These are phyloP conservation scores for Jaapia argillacea DNA, from an alignment of 768 basidiomycete species.

Conservation along the genomic window DNA sequence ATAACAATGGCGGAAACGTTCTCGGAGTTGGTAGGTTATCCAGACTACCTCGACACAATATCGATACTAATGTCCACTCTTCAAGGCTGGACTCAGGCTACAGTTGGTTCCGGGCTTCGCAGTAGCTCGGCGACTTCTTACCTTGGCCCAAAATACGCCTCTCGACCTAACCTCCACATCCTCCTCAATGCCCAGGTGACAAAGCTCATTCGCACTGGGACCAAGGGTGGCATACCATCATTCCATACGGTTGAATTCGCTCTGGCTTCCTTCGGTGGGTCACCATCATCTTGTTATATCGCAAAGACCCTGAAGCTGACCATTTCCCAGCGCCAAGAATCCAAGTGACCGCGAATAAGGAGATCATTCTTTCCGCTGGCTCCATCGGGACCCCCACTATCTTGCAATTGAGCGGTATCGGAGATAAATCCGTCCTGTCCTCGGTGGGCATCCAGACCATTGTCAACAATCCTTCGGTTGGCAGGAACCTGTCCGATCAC, in stretches of 20 bases:
- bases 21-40: constrained; percentile 27
- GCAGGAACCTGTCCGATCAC: constrained; percentile 28
- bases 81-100: constrained; percentile 8
- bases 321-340: neutral
- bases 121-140: constrained; percentile 2
- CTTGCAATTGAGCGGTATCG: constrained; percentile 22
- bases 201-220: neutral
- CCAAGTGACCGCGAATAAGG: constrained; percentile 6
- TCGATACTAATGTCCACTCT: neutral
- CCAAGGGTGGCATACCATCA: neutral
- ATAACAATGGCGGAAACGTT: constrained; percentile 31
- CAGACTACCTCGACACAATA: neutral
- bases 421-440: constrained; percentile 20
- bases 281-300: neutral
- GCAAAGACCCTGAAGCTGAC: neutral
- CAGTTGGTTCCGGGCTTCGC: constrained; percentile 3
- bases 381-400: constrained; percentile 17
- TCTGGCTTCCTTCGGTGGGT: neutral
- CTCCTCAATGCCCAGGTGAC: neutral
- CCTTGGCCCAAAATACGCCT: neutral
- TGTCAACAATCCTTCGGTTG: constrained; percentile 31
- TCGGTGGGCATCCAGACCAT: constrained; percentile 18
- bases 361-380: constrained; percentile 17
- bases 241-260: neutral
- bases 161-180: neutral